These are phyloP conservation scores for Xylaria multiplex DNA, from an alignment of 2,329 filamentous ascomycete species.

Conservation along the genomic window DNA sequence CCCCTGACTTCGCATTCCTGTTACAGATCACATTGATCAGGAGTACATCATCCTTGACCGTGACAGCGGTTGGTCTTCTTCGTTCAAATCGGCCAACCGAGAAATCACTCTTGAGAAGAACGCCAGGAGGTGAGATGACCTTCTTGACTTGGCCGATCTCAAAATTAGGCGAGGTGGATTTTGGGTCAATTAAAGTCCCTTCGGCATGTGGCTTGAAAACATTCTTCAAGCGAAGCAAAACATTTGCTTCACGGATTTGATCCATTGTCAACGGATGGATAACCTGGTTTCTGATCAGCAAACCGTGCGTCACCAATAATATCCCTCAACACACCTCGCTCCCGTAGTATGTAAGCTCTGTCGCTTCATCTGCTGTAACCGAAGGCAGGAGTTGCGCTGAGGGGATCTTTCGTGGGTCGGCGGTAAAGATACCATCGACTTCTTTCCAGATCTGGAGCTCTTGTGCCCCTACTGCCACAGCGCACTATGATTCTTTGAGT, in stretches of 20 bases:
- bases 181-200: constrained; percentile 72
- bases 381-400: constrained; percentile 74
- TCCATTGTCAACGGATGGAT: constrained; percentile 87
- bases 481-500: constrained; percentile 52
- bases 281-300: constrained; percentile 59
- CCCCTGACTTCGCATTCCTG: constrained; percentile 46
- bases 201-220: constrained; percentile 70
- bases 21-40: constrained; percentile 47
- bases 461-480: constrained; percentile 69
- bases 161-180: constrained; percentile 29
- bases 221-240: constrained; percentile 73
- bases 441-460: constrained; percentile 81
- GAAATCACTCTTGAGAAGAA: constrained; percentile 48
- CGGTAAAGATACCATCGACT: constrained; percentile 78
- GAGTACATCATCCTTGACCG: constrained; percentile 46
- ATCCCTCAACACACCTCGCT: constrained; percentile 56
- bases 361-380: constrained; percentile 80
- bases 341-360: constrained; percentile 77
- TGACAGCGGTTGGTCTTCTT: constrained; percentile 46
- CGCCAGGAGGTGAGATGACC: constrained; percentile 41
- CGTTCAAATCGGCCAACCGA: constrained; percentile 45
- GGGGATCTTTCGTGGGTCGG: constrained; percentile 82
- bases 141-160: constrained; percentile 33
- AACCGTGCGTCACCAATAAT: background rate
- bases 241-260: constrained; percentile 71